These are phyloP conservation scores for Tuber microsphaerosporum DNA, from an alignment of 495 filamentous ascomycete genomes.

Conservation along the genomic window DNA sequence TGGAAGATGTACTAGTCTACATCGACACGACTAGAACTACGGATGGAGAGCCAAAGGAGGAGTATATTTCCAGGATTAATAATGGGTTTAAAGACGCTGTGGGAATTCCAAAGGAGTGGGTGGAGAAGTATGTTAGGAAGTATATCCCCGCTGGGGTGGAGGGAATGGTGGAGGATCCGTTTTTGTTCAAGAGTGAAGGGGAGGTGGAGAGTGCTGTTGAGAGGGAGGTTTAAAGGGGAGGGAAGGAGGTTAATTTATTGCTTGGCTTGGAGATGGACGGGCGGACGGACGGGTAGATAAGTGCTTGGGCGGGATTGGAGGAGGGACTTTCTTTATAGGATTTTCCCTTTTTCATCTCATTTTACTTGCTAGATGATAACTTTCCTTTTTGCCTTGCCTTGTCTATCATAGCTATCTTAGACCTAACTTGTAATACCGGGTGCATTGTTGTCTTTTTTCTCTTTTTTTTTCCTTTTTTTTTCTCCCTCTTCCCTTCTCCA, in stretches of 20 bases:
- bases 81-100: slow-evolving; percentile 57
- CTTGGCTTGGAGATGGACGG: not conserved
- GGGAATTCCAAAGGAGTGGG: slow-evolving; percentile 54
- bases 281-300: not conserved
- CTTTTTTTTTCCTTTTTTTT: not conserved
- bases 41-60: slow-evolving; percentile 48
- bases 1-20: slow-evolving; percentile 50
- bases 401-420: not conserved
- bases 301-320: not conserved
- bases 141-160: slow-evolving; percentile 47
- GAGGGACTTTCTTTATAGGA: not conserved
- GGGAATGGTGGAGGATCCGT: slow-evolving; percentile 15
- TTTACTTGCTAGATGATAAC: not conserved
- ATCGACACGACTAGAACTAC: slow-evolving; percentile 48
- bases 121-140: slow-evolving; percentile 52
- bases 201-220: not conserved
- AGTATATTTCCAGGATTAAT: slow-evolving; percentile 66
- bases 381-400: not conserved
- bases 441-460: not conserved
- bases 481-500: not conserved
- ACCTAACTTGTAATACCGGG: not conserved
- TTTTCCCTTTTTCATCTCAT: not conserved
- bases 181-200: slow-evolving; percentile 25
- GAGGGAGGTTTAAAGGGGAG: not conserved
- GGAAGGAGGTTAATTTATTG: not conserved